Evolutionary conservation across 2,329 filamentous ascomycete genomes (phyloP).

Genomic region (Ascochyta lentis): DNA sequence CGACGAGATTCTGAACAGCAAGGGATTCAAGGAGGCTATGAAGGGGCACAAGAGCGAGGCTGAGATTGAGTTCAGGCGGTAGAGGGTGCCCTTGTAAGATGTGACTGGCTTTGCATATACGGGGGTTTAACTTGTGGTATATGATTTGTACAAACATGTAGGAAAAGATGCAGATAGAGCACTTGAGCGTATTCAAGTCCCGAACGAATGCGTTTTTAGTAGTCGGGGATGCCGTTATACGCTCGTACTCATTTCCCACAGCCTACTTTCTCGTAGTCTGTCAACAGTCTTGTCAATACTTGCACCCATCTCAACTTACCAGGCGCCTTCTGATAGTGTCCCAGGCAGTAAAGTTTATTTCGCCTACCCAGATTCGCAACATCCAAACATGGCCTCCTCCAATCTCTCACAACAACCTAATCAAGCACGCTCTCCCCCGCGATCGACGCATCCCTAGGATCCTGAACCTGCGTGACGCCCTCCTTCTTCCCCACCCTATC

Average conservation of each 20-base stretch:
- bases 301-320: no score
- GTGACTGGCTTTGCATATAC: background rate
- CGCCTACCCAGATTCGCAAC: no score
- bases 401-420: background rate
- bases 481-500: no score
- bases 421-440: background rate
- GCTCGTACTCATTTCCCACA: no score
- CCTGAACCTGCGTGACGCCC: background rate
- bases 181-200: background rate
- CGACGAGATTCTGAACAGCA: conserved; percentile 40
- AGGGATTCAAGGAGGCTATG: conserved; percentile 44
- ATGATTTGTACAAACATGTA: conserved; percentile 16
- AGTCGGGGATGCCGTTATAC: background rate
- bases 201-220: background rate
- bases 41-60: conserved; percentile 26
- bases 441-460: background rate
- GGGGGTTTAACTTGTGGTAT: background rate
- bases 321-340: no score
- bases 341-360: no score
- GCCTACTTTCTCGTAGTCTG: no score
- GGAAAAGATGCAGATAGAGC: conserved; percentile 1
- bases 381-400: no score
- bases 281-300: no score
- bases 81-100: conserved; percentile 13
- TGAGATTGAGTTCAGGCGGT: conserved; percentile 34